These are phyloP conservation scores for Phyllosticta citriasiana DNA, from an alignment of 2,329 filamentous ascomycete species.

Conservation along the genomic window DNA sequence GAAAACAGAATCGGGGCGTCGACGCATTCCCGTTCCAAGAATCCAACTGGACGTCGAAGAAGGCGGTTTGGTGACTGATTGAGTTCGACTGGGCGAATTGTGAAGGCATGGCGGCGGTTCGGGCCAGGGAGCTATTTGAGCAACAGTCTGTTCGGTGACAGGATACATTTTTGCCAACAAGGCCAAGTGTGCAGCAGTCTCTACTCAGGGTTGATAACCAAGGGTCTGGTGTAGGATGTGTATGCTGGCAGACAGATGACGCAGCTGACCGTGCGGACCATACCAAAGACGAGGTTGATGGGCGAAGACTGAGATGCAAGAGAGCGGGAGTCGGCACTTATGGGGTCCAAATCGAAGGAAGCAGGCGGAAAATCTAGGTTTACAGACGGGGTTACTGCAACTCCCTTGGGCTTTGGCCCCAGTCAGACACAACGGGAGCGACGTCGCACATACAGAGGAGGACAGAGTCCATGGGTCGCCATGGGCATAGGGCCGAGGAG, in stretches of 20 bases:
- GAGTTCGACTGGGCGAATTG: constrained; percentile 7
- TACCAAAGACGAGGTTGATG: neutral
- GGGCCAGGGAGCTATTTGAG: neutral
- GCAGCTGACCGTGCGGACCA: neutral
- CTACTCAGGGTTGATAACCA: neutral
- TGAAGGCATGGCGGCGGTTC: constrained; percentile 11
- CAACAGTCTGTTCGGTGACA: neutral
- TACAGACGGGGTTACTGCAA: neutral
- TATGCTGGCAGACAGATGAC: neutral
- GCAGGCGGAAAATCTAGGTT: neutral
- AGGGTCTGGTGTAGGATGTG: neutral
- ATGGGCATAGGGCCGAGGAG: neutral
- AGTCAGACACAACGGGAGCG: neutral
- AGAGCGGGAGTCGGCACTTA: neutral
- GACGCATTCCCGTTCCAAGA: neutral
- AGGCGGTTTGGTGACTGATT: neutral
- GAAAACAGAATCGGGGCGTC: constrained; percentile 22
- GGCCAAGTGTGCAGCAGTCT: neutral
- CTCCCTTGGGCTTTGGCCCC: neutral
- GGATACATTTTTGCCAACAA: neutral
- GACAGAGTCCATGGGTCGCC: neutral
- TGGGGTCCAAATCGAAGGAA: neutral
- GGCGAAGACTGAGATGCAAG: neutral
- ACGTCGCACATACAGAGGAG: neutral
- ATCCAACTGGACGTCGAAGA: neutral